phyloP scores from a whole-genome alignment of 495 filamentous ascomycete species.

The Trichoderma asperelloides region DNA sequence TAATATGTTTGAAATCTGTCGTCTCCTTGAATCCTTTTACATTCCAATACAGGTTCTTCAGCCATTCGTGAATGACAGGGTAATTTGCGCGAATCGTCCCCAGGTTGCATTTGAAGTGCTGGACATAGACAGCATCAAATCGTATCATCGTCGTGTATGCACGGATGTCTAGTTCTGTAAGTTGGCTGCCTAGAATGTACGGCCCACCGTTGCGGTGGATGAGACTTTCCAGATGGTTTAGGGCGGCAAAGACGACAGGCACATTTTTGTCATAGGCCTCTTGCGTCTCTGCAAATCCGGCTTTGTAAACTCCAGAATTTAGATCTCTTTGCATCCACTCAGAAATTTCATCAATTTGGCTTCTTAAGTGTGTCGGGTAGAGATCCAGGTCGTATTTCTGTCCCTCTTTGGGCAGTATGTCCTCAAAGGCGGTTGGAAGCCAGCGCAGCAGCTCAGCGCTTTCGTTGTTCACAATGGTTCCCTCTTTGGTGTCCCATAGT shows the following conservation, averaged over 20 bases:
- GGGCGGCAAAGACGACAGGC: constrained; percentile 54
- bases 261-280: constrained; percentile 68
- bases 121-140: constrained; percentile 84
- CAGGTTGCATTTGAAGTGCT: constrained; percentile 91
- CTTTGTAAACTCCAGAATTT: constrained; percentile 41
- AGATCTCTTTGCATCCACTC: constrained; percentile 64
- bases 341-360: constrained; percentile 64
- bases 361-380: constrained; percentile 49
- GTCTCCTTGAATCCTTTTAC: constrained; percentile 45
- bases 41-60: constrained; percentile 58
- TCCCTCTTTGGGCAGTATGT: constrained; percentile 51
- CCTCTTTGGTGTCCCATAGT: constrained; percentile 63
- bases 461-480: constrained; percentile 75
- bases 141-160: constrained; percentile 74
- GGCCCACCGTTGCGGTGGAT: constrained; percentile 42
- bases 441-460: constrained; percentile 72
- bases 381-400: constrained; percentile 41
- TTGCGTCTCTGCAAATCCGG: constrained; percentile 50
- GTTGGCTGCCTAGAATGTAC: constrained; percentile 55
- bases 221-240: constrained; percentile 63
- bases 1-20: constrained; percentile 57
- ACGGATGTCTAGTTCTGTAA: constrained; percentile 79
- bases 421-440: constrained; percentile 61
- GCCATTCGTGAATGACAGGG: constrained; percentile 58
- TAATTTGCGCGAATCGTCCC: constrained; percentile 73